Conservation (phyloP, 306 rosid genomes). For the Quercus aquifolioides region DNA sequence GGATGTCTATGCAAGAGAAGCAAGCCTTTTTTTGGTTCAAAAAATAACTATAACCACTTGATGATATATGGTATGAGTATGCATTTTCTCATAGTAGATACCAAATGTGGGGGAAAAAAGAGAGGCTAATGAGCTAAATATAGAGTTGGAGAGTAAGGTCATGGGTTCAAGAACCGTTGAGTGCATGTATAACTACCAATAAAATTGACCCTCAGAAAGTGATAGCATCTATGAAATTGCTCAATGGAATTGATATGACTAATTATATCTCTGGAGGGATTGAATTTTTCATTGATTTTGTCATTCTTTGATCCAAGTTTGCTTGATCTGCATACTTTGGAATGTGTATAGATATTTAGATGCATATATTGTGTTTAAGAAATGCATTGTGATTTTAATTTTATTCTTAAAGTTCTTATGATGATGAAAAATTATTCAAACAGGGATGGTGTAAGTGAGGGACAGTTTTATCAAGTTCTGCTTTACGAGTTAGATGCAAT, state of each 20-base stretch:
- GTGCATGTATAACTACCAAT: no score
- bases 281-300: neutral
- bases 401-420: neutral
- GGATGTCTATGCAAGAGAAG: no score
- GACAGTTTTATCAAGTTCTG: constrained; percentile 86
- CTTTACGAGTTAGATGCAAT: constrained; percentile 89
- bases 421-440: constrained; percentile 12
- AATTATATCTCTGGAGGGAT: neutral
- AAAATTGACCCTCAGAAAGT: no score
- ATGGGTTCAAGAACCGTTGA: no score
- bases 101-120: no score
- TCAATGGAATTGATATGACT: neutral
- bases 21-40: no score
- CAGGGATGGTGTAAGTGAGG: constrained; percentile 97
- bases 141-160: no score
- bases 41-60: no score
- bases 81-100: no score
- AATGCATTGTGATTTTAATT: neutral
- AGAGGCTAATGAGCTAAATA: no score
- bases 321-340: neutral
- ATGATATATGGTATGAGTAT: no score
- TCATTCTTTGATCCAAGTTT: neutral
- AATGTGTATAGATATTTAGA: neutral
- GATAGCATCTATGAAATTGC: no score
- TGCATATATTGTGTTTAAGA: neutral